phyloP scores from a whole-genome alignment of 352 stramenopile species.

The Phytophthora europaea region DNA sequence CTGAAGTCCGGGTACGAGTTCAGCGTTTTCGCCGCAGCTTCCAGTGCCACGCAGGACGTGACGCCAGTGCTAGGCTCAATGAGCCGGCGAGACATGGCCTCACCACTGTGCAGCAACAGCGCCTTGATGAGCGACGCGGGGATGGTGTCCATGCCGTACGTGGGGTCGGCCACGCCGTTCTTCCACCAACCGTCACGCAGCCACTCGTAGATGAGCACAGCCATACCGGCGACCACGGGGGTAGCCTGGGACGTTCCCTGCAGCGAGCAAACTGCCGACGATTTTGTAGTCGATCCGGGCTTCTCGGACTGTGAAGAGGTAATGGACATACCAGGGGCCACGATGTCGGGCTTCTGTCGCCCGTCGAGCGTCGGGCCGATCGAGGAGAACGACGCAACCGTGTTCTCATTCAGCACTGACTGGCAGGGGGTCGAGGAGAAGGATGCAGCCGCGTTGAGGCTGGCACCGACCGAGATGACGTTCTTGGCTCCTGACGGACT shows the following conservation, averaged over 20 bases:
- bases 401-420: slow-evolving; percentile 70
- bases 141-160: slow-evolving; percentile 63
- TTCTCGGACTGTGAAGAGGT: slow-evolving; percentile 71
- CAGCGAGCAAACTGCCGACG: slow-evolving; percentile 51
- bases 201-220: slow-evolving; percentile 89
- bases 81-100: slow-evolving; percentile 64
- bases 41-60: slow-evolving; percentile 65
- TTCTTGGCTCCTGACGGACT: slow-evolving; percentile 88
- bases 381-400: slow-evolving; percentile 77
- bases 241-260: slow-evolving; percentile 89
- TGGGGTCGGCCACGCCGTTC: slow-evolving; percentile 63
- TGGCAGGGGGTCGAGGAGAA: slow-evolving; percentile 59
- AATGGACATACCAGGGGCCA: slow-evolving; percentile 78
- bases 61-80: slow-evolving; percentile 50
- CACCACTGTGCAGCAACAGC: slow-evolving; percentile 82
- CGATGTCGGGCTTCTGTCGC: slow-evolving; percentile 83
- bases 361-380: slow-evolving; percentile 75
- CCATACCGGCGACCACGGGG: slow-evolving; percentile 82
- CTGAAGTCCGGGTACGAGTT: slow-evolving; percentile 68
- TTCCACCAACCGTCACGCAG: slow-evolving; percentile 88
- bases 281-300: slow-evolving; percentile 54
- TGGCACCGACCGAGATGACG: slow-evolving; percentile 81
- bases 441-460: slow-evolving; percentile 61
- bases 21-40: slow-evolving; percentile 41
- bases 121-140: slow-evolving; percentile 87